Conservation (phyloP, 108 stramenopile species). For the Skeletonema costatum region DNA sequence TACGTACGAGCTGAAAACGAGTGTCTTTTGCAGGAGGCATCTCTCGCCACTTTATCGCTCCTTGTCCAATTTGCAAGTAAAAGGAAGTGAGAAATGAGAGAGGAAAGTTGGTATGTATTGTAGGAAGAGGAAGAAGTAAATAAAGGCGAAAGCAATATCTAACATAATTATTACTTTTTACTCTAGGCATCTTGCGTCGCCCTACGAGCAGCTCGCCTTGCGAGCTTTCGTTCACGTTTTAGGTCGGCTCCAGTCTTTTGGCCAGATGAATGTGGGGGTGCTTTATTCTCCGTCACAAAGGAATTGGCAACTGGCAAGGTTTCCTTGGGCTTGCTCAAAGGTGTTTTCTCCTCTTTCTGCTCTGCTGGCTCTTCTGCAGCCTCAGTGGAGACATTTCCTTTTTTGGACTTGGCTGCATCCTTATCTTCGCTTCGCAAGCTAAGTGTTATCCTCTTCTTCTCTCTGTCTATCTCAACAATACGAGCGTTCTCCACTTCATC, state of each 20-base stretch:
- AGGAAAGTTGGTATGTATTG: too few relatives aligned
- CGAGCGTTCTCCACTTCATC: slow-evolving; percentile 60
- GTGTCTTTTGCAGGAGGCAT: too few relatives aligned
- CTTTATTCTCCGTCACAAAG: background rate
- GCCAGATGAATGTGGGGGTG: background rate
- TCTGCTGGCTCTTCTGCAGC: slow-evolving; percentile 23
- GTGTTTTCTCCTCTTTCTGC: slow-evolving; percentile 17
- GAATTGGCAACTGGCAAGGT: background rate
- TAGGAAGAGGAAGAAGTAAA: too few relatives aligned
- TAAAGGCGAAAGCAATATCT: too few relatives aligned
- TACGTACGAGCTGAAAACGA: too few relatives aligned
- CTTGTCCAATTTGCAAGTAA: too few relatives aligned
- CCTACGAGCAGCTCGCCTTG: slow-evolving; percentile 72
- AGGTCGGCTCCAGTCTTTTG: slow-evolving; percentile 55
- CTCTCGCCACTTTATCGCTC: too few relatives aligned
- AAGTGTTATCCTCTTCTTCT: slow-evolving; percentile 71
- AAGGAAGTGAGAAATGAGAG: too few relatives aligned
- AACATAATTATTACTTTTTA: background rate
- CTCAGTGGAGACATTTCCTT: slow-evolving; percentile 27
- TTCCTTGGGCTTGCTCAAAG: slow-evolving; percentile 14
- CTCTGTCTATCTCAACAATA: slow-evolving; percentile 76
- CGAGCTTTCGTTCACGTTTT: slow-evolving; percentile 80
- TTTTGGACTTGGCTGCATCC: slow-evolving; percentile 54
- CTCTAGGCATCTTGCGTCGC: slow-evolving; percentile 3
- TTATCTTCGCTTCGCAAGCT: slow-evolving; percentile 72